Base-by-base conservation (phyloP, 2,329 filamentous ascomycete species). In the Nemania sp. region DNA sequence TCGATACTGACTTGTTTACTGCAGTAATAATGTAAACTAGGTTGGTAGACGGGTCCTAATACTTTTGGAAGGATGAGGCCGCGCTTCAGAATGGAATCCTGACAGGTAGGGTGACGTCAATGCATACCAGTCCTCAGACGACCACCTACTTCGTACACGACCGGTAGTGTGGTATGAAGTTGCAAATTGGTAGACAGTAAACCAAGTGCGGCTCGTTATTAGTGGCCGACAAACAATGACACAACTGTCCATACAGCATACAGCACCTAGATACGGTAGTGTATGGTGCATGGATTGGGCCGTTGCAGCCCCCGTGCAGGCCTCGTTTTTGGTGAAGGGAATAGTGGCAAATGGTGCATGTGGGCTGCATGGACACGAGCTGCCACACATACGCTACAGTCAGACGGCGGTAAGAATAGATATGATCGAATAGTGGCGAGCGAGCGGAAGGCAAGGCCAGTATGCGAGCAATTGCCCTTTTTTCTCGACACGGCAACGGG, bases 291-390 rank as follows among this genome's bases (percentile, higher is more conserved):
- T 36, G 33, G 12, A 40, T 24, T 14, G 20, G 19, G 36, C 20
- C 36, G 36, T 12, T 22, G 33, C 14, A 20, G 36, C 20, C n/a
- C n/a, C n/a, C n/a, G n/a, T n/a, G 33, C 37, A 36, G 43, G 24
- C 39, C 19, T 47, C 15, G 17, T 48, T 39, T 48, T 47, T 26
- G n/a, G 43, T 31, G 37, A 33, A 48, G 24, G 24, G 15, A 39
- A 37, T 11, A 41, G 43, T 44, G 49, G 49, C 46, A 39, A 45
- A 26, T 20, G 31, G 30, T 43, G 26, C 47, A 44, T 28, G 31
- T 49, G 43, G 37, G 43, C 49, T 52, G 49, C 53, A 30, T 44
- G 48, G 44, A 52, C 42, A 56, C 52, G 48, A 52, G 48, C 39
- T 52, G 7, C 28, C 9, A 31, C 50, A 50, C 24, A 43, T 48